Conservation (phyloP, 2,329 filamentous ascomycete genomes). For the Colletotrichum graminicola region DNA sequence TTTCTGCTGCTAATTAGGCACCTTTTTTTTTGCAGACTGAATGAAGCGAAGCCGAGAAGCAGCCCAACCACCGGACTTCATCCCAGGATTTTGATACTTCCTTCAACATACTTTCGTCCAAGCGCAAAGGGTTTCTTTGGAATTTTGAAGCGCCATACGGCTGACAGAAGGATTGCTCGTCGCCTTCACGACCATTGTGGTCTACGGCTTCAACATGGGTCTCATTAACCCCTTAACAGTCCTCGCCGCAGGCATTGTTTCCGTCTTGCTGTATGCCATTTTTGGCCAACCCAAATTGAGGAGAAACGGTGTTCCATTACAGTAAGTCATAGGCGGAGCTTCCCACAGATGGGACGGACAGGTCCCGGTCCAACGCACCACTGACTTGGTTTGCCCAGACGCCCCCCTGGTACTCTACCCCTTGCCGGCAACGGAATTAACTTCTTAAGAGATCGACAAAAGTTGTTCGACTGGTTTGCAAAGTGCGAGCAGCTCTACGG, state of each 20-base stretch:
- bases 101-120: neutral
- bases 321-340: constrained; percentile 27
- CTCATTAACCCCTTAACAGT: constrained; percentile 6
- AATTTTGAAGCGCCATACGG: neutral
- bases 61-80: neutral
- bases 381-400: constrained; percentile 49
- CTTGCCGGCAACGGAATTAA: constrained; percentile 71
- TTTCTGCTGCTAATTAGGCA: neutral
- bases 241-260: constrained; percentile 19
- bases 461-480: constrained; percentile 73
- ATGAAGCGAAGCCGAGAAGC: neutral
- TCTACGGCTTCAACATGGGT: constrained; percentile 9
- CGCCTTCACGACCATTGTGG: neutral
- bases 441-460: constrained; percentile 71
- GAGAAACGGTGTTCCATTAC: constrained; percentile 41
- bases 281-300: constrained; percentile 37
- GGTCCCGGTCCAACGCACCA: neutral
- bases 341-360: neutral
- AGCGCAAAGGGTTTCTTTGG: neutral
- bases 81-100: neutral
- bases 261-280: constrained; percentile 29
- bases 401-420: constrained; percentile 64
- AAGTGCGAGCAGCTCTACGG: constrained; percentile 68
- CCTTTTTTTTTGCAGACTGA: neutral
- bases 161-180: neutral